These are phyloP conservation scores for Malbranchea zuffiana DNA, from an alignment of 2,329 filamentous ascomycete genomes.

Conservation along the genomic window DNA sequence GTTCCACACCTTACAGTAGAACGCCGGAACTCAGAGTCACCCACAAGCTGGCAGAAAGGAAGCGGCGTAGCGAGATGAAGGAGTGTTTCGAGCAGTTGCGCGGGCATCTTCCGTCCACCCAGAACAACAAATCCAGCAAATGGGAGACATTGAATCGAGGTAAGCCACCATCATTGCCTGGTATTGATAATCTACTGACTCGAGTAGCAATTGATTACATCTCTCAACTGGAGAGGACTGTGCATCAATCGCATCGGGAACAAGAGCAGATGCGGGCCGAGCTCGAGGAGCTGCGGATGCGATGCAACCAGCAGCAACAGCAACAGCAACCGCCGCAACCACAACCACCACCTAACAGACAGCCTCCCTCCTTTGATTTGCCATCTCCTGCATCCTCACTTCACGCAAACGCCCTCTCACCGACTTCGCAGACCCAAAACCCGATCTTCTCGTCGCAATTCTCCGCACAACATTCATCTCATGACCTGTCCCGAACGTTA, in stretches of 20 bases:
- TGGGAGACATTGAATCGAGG: slow-evolving; percentile 42
- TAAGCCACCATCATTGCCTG: slow-evolving; percentile 21
- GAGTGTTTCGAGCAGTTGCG: slow-evolving; percentile 40
- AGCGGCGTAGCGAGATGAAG: slow-evolving; percentile 44
- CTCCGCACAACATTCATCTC: slow-evolving; percentile 22
- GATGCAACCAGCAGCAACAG: slow-evolving; percentile 14
- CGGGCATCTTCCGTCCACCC: slow-evolving; percentile 34
- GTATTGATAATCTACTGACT: slow-evolving; percentile 15
- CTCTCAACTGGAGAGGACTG: slow-evolving; percentile 32
- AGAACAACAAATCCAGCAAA: slow-evolving; percentile 43
- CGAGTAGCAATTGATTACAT: slow-evolving; percentile 41
- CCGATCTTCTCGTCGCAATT: slow-evolving; percentile 15
- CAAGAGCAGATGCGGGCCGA: slow-evolving; percentile 27
- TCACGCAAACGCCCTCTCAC: slow-evolving; percentile 23
- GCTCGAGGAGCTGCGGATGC: slow-evolving; percentile 26
- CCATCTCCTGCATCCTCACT: slow-evolving; percentile 21
- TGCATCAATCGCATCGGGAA: slow-evolving; percentile 30
- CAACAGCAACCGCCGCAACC: slow-evolving; percentile 18
- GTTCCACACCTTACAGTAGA: slow-evolving; percentile 38
- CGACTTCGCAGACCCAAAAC: slow-evolving; percentile 19
- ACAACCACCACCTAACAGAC: slow-evolving; percentile 29
- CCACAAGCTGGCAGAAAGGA: slow-evolving; percentile 41
- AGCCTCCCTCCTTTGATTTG: slow-evolving; percentile 22
- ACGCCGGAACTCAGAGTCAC: slow-evolving; percentile 41
- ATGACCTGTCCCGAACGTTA: slow-evolving; percentile 37